Evolutionary conservation across 2,329 filamentous ascomycete genomes (phyloP).

Genomic region (Penicillium sp.): DNA sequence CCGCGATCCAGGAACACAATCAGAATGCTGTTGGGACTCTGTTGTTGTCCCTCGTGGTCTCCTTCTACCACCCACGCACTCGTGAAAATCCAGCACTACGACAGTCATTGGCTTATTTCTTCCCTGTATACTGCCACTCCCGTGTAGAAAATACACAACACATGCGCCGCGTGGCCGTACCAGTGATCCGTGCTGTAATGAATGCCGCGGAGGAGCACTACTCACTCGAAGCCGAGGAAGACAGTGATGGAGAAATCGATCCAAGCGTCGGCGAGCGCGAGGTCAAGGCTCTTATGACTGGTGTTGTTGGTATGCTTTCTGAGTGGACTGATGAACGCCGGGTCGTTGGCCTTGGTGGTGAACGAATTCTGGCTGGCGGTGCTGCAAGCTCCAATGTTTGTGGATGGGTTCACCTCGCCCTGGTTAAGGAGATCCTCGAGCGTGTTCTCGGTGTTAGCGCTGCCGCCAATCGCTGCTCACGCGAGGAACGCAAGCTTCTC

Average conservation of each 20-base stretch:
- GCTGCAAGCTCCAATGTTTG: constrained; percentile 60
- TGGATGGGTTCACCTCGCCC: constrained; percentile 75
- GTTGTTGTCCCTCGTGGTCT: constrained; percentile 78
- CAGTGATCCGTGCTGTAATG: constrained; percentile 70
- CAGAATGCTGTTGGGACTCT: constrained; percentile 67
- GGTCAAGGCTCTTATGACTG: constrained; percentile 59
- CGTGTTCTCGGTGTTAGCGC: constrained; percentile 58
- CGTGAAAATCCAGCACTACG: constrained; percentile 76
- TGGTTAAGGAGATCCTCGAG: constrained; percentile 76
- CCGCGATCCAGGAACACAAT: constrained; percentile 43
- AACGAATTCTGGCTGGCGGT: constrained; percentile 45
- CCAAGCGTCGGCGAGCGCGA: constrained; percentile 71
- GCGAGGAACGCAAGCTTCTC: constrained; percentile 83
- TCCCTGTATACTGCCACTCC: constrained; percentile 91
- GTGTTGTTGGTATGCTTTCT: constrained; percentile 75
- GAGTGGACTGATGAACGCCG: constrained; percentile 96
- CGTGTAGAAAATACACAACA: constrained; percentile 77
- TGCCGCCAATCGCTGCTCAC: constrained; percentile 36
- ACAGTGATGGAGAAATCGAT: constrained; percentile 70
- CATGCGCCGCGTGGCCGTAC: constrained; percentile 72
- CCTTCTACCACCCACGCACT: constrained; percentile 87
- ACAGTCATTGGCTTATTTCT: constrained; percentile 87
- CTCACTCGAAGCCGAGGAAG: constrained; percentile 69
- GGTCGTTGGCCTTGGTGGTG: constrained; percentile 60
- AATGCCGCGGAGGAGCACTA: constrained; percentile 62